Evolutionary conservation across 805 yeast species (phyloP), one percentile per base, ranked within the genome.

Genomic region (Zygotorulaspora sp.): DNA sequence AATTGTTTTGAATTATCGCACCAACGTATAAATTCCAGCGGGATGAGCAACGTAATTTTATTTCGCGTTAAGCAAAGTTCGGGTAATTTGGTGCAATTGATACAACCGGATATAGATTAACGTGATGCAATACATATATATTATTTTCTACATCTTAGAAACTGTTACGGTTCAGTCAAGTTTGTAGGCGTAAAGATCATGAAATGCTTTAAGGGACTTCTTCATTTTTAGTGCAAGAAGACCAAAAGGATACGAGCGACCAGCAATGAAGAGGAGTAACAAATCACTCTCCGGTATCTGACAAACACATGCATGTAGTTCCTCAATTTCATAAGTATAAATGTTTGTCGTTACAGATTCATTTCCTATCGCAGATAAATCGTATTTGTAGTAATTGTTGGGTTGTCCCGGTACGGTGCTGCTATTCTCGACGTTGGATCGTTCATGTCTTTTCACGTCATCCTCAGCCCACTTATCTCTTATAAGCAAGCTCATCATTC

Each of bases 381-480:
- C 36, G 34, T 44, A 45, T 5, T 30, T 29, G 29, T 50, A 50
- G 32, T 51, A 47, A 34, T 48, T 44, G 2, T 41, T 18, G 12
- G 24, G 5, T 23, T 23, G 16, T 5, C 29, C 21, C 7, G 17
- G 39, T 4, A 14, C 17, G n/a, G 30, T 10, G 17, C 8, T 26
- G 17, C 14, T 17, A 15, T 32, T 32, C 10, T n/a, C 19, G 6
- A 12, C 14, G 13, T 21, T 24, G 8, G 30, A 10, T 11, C 23
- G 33, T 8, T 39, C 32, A 27, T 43, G 49, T 11, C 43, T 36
- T 6, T 43, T 44, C 3, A 27, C 21, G 34, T 58, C 56, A 36
- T 60, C 63, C 23, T 56, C 62, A 4, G 40, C 36, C 65, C 65
- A 60, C 40, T 57, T 60, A 38, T 60, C 65, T 32, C 54, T 57